Evolutionary conservation across 2,329 filamentous ascomycete genomes (phyloP).

Genomic region (Claviceps citrina): DNA sequence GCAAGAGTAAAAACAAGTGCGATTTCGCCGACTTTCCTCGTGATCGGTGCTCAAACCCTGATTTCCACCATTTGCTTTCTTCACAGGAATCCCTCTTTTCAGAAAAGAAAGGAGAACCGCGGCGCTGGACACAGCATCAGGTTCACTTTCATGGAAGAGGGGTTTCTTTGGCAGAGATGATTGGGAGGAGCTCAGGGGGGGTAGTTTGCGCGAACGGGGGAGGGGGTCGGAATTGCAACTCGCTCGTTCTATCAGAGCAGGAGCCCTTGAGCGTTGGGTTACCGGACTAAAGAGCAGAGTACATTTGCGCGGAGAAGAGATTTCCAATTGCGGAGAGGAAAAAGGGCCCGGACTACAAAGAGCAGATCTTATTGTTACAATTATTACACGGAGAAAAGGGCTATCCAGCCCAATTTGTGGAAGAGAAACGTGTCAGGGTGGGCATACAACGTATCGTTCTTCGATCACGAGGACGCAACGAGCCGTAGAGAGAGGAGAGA

Average conservation of each 20-base stretch:
- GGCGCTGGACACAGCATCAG: slow-evolving; percentile 4
- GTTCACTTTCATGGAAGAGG: not conserved
- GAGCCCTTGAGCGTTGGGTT: slow-evolving; percentile 41
- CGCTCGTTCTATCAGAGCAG: slow-evolving; percentile 50
- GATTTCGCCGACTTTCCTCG: not conserved
- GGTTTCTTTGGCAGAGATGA: slow-evolving; percentile 18
- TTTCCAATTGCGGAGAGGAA: no score
- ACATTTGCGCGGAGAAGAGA: slow-evolving; percentile 31
- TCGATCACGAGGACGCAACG: no score
- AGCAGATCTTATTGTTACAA: no score
- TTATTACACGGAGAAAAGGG: no score
- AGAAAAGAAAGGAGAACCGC: slow-evolving; percentile 1
- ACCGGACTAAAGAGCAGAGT: slow-evolving; percentile 48
- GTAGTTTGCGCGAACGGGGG: not conserved
- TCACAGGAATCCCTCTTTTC: not conserved
- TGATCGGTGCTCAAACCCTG: not conserved
- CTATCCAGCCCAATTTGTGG: no score
- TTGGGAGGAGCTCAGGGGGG: slow-evolving; percentile 10
- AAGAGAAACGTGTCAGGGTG: no score
- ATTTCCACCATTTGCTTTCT: not conserved
- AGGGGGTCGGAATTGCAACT: not conserved
- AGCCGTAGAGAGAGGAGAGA: no score
- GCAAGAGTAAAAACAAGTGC: slow-evolving; percentile 32
- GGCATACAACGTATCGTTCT: no score
- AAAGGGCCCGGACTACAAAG: not conserved